A percentile compares a stretch with the other conserved stretches of the same genome.
phyloP scores from a whole-genome alignment of 306 rosid species.

The Gleditsia sinensis region DNA sequence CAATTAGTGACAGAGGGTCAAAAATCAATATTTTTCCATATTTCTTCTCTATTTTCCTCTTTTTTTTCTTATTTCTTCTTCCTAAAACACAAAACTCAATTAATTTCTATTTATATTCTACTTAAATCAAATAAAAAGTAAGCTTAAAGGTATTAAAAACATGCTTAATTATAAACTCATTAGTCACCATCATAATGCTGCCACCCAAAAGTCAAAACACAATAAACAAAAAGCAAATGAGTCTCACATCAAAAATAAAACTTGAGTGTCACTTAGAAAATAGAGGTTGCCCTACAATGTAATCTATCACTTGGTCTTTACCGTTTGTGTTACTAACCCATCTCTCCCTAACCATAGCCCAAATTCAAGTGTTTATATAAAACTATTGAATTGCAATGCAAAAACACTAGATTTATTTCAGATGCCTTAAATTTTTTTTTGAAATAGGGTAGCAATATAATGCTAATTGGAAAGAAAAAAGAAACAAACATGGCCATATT shows the following conservation, averaged over 20 bases:
- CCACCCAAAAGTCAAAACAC: slow-evolving; percentile 25
- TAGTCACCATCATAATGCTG: slow-evolving; percentile 70
- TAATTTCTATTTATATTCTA: too few species aligned
- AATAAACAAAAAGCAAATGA: background rate
- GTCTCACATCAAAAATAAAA: too few species aligned
- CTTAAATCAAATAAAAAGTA: too few species aligned
- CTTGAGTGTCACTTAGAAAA: background rate
- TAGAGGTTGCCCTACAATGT: background rate
- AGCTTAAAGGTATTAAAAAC: too few species aligned
- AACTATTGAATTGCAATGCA: too few species aligned
- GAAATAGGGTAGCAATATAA: background rate
- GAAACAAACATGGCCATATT: background rate
- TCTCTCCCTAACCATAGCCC: background rate
- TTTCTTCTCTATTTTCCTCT: too few species aligned
- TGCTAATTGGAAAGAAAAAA: background rate
- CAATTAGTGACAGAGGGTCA: too few species aligned
- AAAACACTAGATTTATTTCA: background rate
- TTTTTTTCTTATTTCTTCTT: too few species aligned
- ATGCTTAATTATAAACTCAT: too few species aligned
- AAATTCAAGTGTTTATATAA: background rate
- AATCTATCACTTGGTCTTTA: background rate
- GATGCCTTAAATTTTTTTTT: background rate
- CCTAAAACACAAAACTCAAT: too few species aligned
- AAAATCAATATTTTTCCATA: too few species aligned
- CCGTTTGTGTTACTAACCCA: background rate